Evolutionary conservation across 441 rosid genomes (phyloP).

Genomic region (Jatropha multifida): DNA sequence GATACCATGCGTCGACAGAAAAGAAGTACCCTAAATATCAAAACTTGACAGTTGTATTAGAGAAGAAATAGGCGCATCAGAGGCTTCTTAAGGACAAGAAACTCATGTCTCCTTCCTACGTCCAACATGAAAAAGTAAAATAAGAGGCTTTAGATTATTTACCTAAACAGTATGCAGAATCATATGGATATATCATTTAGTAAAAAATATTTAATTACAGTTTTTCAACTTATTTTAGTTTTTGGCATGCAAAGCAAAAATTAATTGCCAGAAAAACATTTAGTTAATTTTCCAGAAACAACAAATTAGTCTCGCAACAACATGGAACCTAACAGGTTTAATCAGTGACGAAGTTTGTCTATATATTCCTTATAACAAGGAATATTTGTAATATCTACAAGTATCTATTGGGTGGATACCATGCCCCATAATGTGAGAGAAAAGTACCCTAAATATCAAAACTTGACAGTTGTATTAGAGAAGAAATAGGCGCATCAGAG

Average conservation of each 20-base stretch:
- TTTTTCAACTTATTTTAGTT: background rate
- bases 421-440: background rate
- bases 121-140: background rate
- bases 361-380: background rate
- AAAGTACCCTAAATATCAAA: conserved; percentile 2
- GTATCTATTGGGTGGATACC: background rate
- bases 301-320: background rate
- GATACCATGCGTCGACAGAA: background rate
- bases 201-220: background rate
- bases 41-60: background rate
- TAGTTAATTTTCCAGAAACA: background rate
- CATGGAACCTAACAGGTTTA: background rate
- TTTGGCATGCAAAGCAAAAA: conserved; percentile 7
- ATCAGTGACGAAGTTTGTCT: background rate
- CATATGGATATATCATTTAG: background rate
- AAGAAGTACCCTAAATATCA: background rate
- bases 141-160: background rate
- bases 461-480: background rate
- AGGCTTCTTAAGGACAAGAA: background rate
- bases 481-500: background rate
- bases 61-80: background rate
- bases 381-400: background rate
- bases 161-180: background rate
- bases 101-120: background rate
- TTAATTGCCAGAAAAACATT: background rate